Base-by-base conservation (phyloP, 805 yeast species). In the Saccharomycopsis sp. region DNA sequence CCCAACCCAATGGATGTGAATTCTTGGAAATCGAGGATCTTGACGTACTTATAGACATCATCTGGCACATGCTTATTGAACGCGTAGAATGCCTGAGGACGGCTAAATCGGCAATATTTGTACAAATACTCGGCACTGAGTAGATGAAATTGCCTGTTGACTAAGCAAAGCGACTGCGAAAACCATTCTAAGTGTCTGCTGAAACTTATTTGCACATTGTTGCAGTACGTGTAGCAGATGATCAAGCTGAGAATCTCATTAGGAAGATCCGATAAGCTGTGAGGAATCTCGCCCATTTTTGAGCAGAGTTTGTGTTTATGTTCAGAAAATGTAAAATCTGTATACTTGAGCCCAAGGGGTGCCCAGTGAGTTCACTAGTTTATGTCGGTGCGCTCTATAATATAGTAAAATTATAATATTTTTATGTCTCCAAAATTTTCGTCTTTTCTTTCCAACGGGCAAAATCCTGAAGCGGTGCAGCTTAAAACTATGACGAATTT, bases 1-100 rank as follows among this genome's bases (percentile, higher is more conserved):
- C 97, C 97, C 52, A 91, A 76, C 0, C 97, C 97, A 53, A 91
- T 84, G 0, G 92, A 85, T 1, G 97, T 90, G 70, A 91, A 86
- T 64, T 88, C 92, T 66, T 88, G 87, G 65, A 91, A 91, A 72
- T 91, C 97, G 64, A 91, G 79, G 55, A 85, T 83, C 64, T 84
- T 83, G 40, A 60, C 51, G 53, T 47, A 54, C 24, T 37, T 53
- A 47, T 52, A 57, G 20, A 59, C 23, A 18, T 50, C 24, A 16
- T 4, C 29, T 16, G 16, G 8, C 54, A 47, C 34, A 8, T 24
- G 24, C 18, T 54, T 9, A 24, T 51, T 58, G 53, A 60, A 60
- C 16, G 53, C 20, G 21, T 60, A 41, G 23, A 60, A 60, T 9
- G 59, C 53, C 34, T 57, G 61, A 4, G 63, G 63, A 20, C 57